These are phyloP conservation scores for Naganishia kalamii DNA, from an alignment of 768 basidiomycete species.

Conservation along the genomic window DNA sequence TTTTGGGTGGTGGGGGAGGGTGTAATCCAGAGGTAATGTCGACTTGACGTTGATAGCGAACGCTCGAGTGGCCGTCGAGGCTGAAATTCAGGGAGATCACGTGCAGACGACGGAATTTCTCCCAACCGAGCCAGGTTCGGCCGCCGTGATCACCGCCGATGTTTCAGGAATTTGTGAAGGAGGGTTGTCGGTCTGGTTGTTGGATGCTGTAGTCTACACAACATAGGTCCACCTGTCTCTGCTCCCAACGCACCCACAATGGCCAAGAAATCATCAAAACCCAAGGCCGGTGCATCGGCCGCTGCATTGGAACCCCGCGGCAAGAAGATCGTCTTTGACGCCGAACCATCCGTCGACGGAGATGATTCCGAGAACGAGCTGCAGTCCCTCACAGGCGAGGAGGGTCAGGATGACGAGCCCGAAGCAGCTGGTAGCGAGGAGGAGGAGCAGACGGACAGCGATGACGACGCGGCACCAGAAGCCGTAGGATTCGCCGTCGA, in stretches of 20 bases:
- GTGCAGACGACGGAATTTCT: background rate
- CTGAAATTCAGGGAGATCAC: conserved; percentile 10
- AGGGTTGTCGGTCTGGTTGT: too few species aligned
- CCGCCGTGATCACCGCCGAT: background rate
- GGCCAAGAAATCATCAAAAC: background rate
- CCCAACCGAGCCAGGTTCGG: background rate
- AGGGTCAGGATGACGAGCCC: conserved; percentile 1
- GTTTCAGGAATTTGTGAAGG: background rate
- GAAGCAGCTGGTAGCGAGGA: background rate
- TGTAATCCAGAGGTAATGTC: background rate
- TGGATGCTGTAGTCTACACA: too few species aligned
- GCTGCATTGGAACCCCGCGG: background rate
- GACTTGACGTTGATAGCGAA: background rate
- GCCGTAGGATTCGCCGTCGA: conserved; percentile 19
- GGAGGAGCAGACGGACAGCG: background rate
- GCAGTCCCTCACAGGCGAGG: background rate
- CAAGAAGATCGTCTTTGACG: conserved; percentile 24
- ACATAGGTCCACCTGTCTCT: background rate
- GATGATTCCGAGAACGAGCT: background rate
- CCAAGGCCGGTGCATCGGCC: background rate
- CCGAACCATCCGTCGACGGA: conserved; percentile 16
- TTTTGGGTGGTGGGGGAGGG: too few species aligned
- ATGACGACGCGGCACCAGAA: conserved; percentile 25
- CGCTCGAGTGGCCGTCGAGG: background rate
- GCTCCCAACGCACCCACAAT: background rate